These are phyloP conservation scores for Ustilago nuda DNA, from an alignment of 1,284 basidiomycete genomes.

Conservation along the genomic window DNA sequence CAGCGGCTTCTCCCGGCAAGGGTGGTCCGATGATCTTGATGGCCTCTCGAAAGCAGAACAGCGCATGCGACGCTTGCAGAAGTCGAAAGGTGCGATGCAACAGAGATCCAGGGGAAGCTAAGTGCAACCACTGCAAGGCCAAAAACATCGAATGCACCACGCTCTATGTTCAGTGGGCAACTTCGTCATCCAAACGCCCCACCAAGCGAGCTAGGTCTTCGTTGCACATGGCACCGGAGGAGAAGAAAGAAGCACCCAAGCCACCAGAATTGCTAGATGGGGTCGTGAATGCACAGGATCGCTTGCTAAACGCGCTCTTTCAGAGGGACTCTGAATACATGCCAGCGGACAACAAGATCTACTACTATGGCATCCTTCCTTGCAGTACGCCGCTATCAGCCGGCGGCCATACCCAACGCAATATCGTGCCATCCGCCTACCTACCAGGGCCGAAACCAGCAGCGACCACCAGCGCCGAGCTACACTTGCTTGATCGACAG, in stretches of 20 bases:
- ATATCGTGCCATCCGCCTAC: conserved; percentile 31
- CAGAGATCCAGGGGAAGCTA: conserved; percentile 47
- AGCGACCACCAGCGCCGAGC: conserved; percentile 46
- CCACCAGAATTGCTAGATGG: conserved; percentile 41
- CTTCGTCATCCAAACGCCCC: conserved; percentile 53
- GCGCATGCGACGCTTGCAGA: conserved; percentile 60
- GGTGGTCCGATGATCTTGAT: conserved; percentile 27
- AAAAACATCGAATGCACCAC: conserved; percentile 63
- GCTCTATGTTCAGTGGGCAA: conserved; percentile 59
- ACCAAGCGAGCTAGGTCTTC: conserved; percentile 49
- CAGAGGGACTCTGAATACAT: conserved; percentile 43
- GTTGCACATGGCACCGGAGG: conserved; percentile 17
- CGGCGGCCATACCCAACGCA: conserved; percentile 31
- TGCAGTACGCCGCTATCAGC: conserved; percentile 28
- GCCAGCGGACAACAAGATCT: conserved; percentile 23
- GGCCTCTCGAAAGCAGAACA: conserved; percentile 61
- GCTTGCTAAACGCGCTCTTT: conserved; percentile 43
- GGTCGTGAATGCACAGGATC: conserved; percentile 31
- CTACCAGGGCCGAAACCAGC: conserved; percentile 41
- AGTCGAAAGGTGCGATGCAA: conserved; percentile 62
- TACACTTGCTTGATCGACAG: conserved; percentile 44
- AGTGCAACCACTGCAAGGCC: conserved; percentile 59
- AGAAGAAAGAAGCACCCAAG: conserved; percentile 38
- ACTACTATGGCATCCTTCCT: conserved; percentile 26
- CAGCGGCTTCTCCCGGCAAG: conserved; percentile 32